phyloP scores from a whole-genome alignment of 2,329 filamentous ascomycete genomes.

The Xylariaceae sp. region DNA sequence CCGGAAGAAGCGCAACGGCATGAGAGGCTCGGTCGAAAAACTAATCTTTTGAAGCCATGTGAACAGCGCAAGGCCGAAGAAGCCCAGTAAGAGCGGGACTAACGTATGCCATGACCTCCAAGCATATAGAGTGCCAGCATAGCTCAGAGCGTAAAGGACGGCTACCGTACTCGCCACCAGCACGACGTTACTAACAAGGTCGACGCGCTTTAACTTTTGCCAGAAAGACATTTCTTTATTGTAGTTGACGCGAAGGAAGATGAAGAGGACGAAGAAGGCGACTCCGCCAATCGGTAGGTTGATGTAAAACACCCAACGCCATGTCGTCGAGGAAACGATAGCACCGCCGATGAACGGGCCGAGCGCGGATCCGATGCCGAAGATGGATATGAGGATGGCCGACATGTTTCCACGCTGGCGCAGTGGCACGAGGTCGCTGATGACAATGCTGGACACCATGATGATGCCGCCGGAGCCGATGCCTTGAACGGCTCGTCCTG shows the following conservation, averaged over 20 bases:
- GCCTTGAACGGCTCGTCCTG: too few relatives aligned
- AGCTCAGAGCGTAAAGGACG: constrained; percentile 17
- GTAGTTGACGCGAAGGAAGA: constrained; percentile 1
- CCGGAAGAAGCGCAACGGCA: constrained; percentile 42
- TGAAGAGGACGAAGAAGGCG: constrained; percentile 27
- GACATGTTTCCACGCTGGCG: too few relatives aligned
- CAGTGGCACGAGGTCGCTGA: too few relatives aligned
- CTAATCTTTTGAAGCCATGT: not conserved
- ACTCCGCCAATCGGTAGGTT: constrained; percentile 33
- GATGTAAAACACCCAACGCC: constrained; percentile 22
- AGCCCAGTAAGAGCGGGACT: constrained; percentile 14
- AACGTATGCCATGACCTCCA: constrained; percentile 19
- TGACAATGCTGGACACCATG: not conserved
- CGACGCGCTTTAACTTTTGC: not conserved
- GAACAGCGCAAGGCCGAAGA: constrained; percentile 14
- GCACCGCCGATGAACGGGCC: constrained; percentile 2
- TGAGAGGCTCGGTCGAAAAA: constrained; percentile 30
- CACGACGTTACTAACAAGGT: constrained; percentile 1
- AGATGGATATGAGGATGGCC: too few relatives aligned
- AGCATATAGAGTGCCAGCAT: constrained; percentile 9
- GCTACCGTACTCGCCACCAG: constrained; percentile 9
- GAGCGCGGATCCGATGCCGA: too few relatives aligned
- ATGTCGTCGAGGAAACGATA: not conserved
- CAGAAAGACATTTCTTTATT: too few relatives aligned
- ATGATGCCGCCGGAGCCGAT: not conserved